Conservation (phyloP, 495 filamentous ascomycete genomes). For the Tuber aestivum region DNA sequence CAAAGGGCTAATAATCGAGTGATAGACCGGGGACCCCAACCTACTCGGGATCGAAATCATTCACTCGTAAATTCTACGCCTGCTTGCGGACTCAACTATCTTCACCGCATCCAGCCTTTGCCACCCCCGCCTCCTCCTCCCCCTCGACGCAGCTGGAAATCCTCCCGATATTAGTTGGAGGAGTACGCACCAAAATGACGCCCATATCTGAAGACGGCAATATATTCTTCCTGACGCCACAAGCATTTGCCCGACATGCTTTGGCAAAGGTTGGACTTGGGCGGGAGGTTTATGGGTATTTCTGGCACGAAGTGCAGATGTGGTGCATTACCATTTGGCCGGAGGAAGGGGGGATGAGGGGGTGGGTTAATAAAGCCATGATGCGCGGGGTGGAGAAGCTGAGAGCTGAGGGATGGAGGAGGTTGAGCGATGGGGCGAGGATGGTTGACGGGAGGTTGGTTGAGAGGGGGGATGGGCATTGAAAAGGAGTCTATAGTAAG, state of each 20-base stretch:
- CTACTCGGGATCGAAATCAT: conserved; percentile 28
- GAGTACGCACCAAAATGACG: conserved; percentile 29
- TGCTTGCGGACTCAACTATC: conserved; percentile 16
- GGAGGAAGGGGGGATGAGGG: conserved; percentile 24
- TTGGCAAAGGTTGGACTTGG: conserved; percentile 28
- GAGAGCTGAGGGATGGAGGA: conserved; percentile 27
- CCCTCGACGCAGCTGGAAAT: conserved; percentile 12
- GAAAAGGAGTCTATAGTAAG: background rate
- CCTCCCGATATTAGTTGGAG: conserved; percentile 20
- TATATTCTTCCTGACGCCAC: conserved; percentile 18
- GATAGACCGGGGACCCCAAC: conserved; percentile 26
- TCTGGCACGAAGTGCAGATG: conserved; percentile 32
- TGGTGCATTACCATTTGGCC: conserved; percentile 25
- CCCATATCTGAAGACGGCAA: conserved; percentile 22
- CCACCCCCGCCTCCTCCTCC: background rate
- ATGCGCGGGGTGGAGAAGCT: conserved; percentile 23
- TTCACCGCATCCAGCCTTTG: conserved; percentile 8
- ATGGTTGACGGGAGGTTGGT: conserved; percentile 31
- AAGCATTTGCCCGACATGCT: conserved; percentile 13
- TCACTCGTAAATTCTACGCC: conserved; percentile 18
- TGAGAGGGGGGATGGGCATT: background rate
- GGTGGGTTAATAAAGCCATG: conserved; percentile 22
- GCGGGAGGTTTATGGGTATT: conserved; percentile 23
- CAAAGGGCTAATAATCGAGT: background rate
- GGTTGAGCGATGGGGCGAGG: conserved; percentile 14